Percentiles rank a stretch among this genome's conserved stretches.
Evolutionary conservation across 495 filamentous ascomycete species (phyloP).

Genomic region (Talaromyces wortmannii): DNA sequence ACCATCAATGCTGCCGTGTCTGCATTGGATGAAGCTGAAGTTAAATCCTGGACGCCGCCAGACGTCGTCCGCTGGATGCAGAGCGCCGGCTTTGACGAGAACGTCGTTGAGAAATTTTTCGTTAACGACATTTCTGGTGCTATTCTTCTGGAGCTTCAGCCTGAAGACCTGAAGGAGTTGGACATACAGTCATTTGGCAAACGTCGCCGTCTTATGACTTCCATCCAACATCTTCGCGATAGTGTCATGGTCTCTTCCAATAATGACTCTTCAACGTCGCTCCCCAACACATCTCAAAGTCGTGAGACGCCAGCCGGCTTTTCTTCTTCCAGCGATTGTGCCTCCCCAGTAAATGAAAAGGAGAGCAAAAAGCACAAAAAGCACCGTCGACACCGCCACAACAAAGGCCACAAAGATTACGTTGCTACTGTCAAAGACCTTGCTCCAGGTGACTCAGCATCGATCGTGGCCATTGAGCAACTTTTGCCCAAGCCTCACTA

Average conservation of each 20-base stretch:
- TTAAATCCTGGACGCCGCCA: constrained; percentile 59
- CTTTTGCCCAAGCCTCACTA: constrained; percentile 74
- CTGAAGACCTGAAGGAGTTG: constrained; percentile 90
- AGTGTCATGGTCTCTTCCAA: constrained; percentile 35
- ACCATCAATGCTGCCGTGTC: constrained; percentile 32
- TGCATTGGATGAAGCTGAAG: constrained; percentile 48
- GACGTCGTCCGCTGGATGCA: constrained; percentile 81
- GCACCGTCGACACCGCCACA: constrained; percentile 32
- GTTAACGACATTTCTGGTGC: constrained; percentile 85
- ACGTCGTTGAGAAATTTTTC: constrained; percentile 74
- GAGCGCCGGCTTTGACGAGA: constrained; percentile 59
- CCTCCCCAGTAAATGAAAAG: constrained; percentile 23
- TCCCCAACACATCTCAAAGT: constrained; percentile 2
- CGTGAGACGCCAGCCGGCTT: constrained; percentile 9
- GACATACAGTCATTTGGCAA: constrained; percentile 91
- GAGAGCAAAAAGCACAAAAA: constrained; percentile 20
- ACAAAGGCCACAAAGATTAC: constrained; percentile 24
- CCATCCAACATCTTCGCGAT: constrained; percentile 65
- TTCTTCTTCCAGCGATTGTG: constrained; percentile 21
- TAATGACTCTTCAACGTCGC: constrained; percentile 2
- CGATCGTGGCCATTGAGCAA: constrained; percentile 89
- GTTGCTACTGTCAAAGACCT: constrained; percentile 50
- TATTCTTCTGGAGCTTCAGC: constrained; percentile 77
- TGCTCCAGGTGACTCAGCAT: constrained; percentile 72
- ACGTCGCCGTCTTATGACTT: constrained; percentile 76